phyloP scores from a whole-genome alignment of 2,329 filamentous ascomycete genomes.

The Chrysoporthe deuterocubensis region DNA sequence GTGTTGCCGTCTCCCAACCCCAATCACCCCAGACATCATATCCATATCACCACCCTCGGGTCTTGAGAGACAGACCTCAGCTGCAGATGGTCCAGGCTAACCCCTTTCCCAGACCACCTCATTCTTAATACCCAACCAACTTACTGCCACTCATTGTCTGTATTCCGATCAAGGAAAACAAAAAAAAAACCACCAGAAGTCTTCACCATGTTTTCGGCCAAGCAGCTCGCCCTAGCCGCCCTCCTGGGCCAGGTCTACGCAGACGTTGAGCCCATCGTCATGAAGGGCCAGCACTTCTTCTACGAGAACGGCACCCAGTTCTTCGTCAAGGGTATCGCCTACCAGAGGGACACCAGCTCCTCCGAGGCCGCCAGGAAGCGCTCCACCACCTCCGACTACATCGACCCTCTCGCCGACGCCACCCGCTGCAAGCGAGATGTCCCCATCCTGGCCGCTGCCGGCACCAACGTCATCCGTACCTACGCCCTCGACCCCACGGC shows the following conservation, averaged over 20 bases:
- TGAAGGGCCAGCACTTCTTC: constrained; percentile 64
- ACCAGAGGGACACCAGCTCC: constrained; percentile 76
- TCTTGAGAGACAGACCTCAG: not conserved
- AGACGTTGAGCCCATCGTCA: constrained; percentile 28
- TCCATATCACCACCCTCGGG: not conserved
- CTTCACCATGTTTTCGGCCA: constrained; percentile 26
- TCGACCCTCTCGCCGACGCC: constrained; percentile 79
- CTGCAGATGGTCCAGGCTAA: constrained; percentile 17
- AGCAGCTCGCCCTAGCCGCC: constrained; percentile 26
- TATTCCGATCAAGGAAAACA: not conserved
- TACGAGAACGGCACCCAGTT: constrained; percentile 71
- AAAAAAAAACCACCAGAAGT: not conserved
- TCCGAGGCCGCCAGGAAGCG: constrained; percentile 48
- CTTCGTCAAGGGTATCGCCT: constrained; percentile 92
- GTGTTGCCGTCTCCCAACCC: not conserved
- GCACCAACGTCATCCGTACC: constrained; percentile 92
- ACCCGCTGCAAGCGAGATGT: constrained; percentile 81
- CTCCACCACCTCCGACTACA: constrained; percentile 61
- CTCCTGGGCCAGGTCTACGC: constrained; percentile 23
- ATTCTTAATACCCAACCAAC: constrained; percentile 9
- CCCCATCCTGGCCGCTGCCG: constrained; percentile 74
- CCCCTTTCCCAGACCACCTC: constrained; percentile 17
- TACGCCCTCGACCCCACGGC: constrained; percentile 85
- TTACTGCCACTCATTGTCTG: constrained; percentile 16
- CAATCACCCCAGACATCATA: not conserved